Percentiles rank a stretch among this genome's conserved stretches.
phyloP scores from a whole-genome alignment of 441 rosid species.

The Mallotus japonicus region DNA sequence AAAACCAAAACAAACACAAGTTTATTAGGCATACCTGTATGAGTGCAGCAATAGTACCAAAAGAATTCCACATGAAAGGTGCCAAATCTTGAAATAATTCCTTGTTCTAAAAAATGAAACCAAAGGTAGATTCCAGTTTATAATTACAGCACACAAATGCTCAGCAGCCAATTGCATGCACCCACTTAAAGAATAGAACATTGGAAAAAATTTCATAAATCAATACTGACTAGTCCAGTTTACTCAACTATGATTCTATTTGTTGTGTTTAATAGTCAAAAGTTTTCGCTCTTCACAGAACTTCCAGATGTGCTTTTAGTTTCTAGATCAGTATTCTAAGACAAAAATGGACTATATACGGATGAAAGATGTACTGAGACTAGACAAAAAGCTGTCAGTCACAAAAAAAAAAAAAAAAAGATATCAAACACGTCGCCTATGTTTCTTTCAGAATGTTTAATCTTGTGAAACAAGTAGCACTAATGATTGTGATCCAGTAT shows the following conservation, averaged over 20 bases:
- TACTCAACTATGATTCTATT: constrained; percentile 7
- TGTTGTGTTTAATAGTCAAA: not conserved
- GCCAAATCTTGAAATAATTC: constrained; percentile 93
- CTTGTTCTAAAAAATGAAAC: constrained; percentile 56
- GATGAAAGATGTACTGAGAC: not conserved
- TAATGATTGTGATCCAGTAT: not conserved
- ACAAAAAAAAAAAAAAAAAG: not conserved
- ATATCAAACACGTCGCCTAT: not conserved
- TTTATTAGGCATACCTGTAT: constrained; percentile 70
- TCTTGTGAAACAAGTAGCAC: not conserved
- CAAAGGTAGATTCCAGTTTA: constrained; percentile 39
- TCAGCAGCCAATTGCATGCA: constrained; percentile 26
- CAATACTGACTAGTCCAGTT: constrained; percentile 8
- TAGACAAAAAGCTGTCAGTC: not conserved
- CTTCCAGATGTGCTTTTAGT: too few species aligned
- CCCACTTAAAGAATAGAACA: constrained; percentile 23
- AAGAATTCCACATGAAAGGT: constrained; percentile 81
- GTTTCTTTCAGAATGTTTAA: not conserved
- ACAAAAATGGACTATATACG: not conserved
- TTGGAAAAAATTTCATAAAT: constrained; percentile 10
- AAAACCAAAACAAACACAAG: constrained; percentile 36
- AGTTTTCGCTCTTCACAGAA: not conserved
- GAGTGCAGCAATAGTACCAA: constrained; percentile 80
- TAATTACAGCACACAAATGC: constrained; percentile 24
- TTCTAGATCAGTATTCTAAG: not conserved